phyloP scores from a whole-genome alignment of 1,284 basidiomycete genomes.

The Phlebopus sp. region DNA sequence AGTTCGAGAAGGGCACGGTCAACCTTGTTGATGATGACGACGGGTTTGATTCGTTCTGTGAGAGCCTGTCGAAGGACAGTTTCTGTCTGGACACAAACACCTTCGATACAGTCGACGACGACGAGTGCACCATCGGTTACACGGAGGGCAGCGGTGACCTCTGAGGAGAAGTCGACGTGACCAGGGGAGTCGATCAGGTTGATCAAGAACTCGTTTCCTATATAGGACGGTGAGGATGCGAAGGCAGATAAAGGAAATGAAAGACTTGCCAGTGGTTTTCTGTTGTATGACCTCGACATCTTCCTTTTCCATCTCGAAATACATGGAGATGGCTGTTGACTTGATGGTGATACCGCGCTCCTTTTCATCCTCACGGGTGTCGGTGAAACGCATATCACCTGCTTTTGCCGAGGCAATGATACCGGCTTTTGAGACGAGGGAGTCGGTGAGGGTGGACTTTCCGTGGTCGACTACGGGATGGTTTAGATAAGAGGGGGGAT shows the following conservation, averaged over 20 bases:
- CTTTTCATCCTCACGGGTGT: slow-evolving; percentile 98
- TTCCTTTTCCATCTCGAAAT: slow-evolving; percentile 95
- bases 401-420: slow-evolving; percentile 97
- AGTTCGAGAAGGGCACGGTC: slow-evolving; percentile 99
- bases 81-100: slow-evolving; percentile 99
- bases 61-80: slow-evolving; percentile 98
- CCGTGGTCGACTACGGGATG: slow-evolving; percentile 89
- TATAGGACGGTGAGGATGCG: slow-evolving; percentile 32
- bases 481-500: slow-evolving; percentile 19
- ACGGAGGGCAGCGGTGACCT: slow-evolving; percentile 99
- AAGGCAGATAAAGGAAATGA: slow-evolving; percentile 8
- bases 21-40: slow-evolving; percentile 99
- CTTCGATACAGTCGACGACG: slow-evolving; percentile 99
- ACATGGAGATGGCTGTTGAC: slow-evolving; percentile 99
- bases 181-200: slow-evolving; percentile 99
- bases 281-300: slow-evolving; percentile 86
- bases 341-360: slow-evolving; percentile 99
- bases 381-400: slow-evolving; percentile 96
- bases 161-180: slow-evolving; percentile 99
- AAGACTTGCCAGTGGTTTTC: slow-evolving; percentile 77
- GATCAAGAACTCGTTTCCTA: slow-evolving; percentile 97
- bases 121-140: slow-evolving; percentile 99
- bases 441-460: slow-evolving; percentile 99
- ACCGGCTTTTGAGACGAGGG: slow-evolving; percentile 98
- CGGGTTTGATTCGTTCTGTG: slow-evolving; percentile 98